Conservation (phyloP, 495 filamentous ascomycete genomes). For the Penicillium longicatenatum region DNA sequence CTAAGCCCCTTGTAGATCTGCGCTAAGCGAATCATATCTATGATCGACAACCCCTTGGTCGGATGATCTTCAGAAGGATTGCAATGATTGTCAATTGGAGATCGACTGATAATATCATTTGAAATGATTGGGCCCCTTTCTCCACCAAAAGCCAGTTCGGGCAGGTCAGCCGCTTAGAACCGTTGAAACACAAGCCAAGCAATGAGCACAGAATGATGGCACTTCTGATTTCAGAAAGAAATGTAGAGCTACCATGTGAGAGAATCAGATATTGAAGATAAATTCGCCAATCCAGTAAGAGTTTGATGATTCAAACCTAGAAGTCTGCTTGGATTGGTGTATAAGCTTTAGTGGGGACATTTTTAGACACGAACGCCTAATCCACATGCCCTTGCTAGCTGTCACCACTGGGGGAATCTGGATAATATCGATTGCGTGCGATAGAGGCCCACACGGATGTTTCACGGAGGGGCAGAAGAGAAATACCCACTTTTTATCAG, state of each 20-base stretch:
- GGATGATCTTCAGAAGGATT: not conserved
- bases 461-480: conserved; percentile 5
- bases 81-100: not conserved
- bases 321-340: not conserved
- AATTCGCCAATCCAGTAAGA: not conserved
- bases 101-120: not conserved
- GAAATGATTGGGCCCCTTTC: conserved; percentile 5
- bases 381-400: conserved; percentile 5
- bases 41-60: conserved; percentile 2
- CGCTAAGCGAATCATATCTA: not conserved
- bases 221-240: not conserved
- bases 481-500: conserved; percentile 16
- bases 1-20: conserved; percentile 1
- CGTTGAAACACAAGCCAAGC: not conserved
- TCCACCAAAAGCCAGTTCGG: not conserved
- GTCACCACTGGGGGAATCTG: conserved; percentile 1
- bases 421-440: conserved; percentile 13
- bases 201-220: not conserved
- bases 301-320: not conserved
- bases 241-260: not conserved
- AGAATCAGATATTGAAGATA: not conserved
- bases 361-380: not conserved
- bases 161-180: not conserved
- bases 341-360: conserved; percentile 5
- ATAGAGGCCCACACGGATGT: conserved; percentile 14